Evolutionary conservation across 1,284 basidiomycete species (phyloP), one percentile per base, ranked within the genome.

Genomic region (Puccinia novopanici): DNA sequence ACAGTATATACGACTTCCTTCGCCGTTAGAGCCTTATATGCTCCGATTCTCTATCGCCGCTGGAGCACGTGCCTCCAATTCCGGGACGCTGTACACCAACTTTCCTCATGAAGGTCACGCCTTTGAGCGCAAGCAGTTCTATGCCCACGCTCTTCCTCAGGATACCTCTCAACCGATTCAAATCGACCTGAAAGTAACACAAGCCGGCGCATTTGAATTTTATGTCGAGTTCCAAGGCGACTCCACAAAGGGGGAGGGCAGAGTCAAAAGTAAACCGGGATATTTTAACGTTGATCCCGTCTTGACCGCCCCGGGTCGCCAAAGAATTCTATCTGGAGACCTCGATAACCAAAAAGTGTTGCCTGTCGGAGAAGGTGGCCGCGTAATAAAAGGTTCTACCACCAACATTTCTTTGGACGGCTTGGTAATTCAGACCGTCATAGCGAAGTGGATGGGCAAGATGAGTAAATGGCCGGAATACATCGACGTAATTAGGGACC

Each of bases 371-470:
- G 24, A 85, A 86, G 77, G 72, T 17, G 71, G 54, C 86, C 88
- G 34, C 88, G 89, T 88, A 8, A 85, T 87, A 0, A 85, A 91
- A 71, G 84, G 87, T 73, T 85, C 88, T 15, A 87, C 89, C 77
- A 88, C 92, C 82, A 88, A 91, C 83, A 87, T 97, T 13, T 91
- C 93, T 1, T 88, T 97, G 42, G 92, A 96, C 85, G 93, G 91
- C 13, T 89, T 98, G 19, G 90, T 91, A 54, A 91, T 97, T 83
- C 88, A 97, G 80, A 94, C 93, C 9, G 88, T 95, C 63, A 91
- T 98, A 65, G 95, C 94, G 2, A 98, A 98, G 86, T 98, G 95
- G 95, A 96, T 97, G 93, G 95, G 94, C 1, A 89, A 91, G 0
- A 86, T 93, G 42, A 86, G 87, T 15, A 87, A 90, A 48, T 98